phyloP scores from a whole-genome alignment of 2,329 filamentous ascomycete genomes.

The Blastomyces parvus region DNA sequence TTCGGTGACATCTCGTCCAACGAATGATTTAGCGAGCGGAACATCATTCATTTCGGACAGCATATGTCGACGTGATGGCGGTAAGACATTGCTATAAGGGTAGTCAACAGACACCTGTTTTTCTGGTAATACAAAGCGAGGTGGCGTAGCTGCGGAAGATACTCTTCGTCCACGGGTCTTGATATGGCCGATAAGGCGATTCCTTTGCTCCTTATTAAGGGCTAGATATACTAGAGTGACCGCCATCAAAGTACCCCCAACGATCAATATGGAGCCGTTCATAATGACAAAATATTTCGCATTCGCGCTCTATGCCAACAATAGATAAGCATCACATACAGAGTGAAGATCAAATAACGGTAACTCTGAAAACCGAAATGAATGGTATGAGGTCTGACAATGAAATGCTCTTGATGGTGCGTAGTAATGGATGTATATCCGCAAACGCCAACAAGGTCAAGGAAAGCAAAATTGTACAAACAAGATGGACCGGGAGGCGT shows the following conservation, averaged over 20 bases:
- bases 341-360: not conserved
- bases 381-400: not conserved
- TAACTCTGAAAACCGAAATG: not conserved
- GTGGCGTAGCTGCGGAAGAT: not conserved
- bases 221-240: not conserved
- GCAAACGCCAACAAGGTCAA: not conserved
- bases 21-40: constrained; percentile 12
- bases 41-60: not conserved
- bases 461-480: not conserved
- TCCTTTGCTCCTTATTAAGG: not conserved
- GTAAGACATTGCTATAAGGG: not conserved
- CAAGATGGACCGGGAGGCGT: not conserved
- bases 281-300: not conserved
- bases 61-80: constrained; percentile 2
- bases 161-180: constrained; percentile 1
- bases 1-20: constrained; percentile 19
- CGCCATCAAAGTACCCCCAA: not conserved
- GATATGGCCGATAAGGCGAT: not conserved
- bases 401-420: not conserved
- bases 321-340: not conserved
- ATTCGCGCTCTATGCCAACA: not conserved
- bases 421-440: not conserved
- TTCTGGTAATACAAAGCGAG: not conserved
- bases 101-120: not conserved
- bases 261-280: not conserved